phyloP scores from a whole-genome alignment of 2,329 filamentous ascomycete genomes.

The Cadophora luteo-olivacea region DNA sequence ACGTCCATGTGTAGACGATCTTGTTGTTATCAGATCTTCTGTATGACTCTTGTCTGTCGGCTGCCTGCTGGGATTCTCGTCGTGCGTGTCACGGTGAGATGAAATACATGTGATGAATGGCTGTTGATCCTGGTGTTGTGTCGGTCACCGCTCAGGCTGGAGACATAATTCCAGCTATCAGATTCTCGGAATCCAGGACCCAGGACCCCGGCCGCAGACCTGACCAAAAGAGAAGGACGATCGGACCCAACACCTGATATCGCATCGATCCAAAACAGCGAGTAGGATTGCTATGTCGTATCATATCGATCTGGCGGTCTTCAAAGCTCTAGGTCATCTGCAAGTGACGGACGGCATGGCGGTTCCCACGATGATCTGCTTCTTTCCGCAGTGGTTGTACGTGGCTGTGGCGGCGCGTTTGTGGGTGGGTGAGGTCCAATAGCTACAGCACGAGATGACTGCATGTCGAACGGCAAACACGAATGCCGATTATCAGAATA shows the following conservation, averaged over 20 bases:
- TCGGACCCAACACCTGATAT: neutral
- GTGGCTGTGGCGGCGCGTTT: no score
- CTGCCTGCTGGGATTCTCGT: neutral
- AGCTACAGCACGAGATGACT: neutral
- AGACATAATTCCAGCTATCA: neutral
- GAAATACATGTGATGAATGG: neutral
- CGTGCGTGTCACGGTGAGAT: neutral
- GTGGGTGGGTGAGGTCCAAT: neutral
- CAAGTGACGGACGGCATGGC: neutral
- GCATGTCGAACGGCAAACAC: neutral
- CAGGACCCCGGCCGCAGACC: neutral
- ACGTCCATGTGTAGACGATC: neutral
- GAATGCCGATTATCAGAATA: neutral
- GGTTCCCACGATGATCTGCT: neutral
- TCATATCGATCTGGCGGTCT: neutral
- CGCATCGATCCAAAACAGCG: neutral
- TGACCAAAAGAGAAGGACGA: conserved; percentile 2
- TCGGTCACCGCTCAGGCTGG: neutral
- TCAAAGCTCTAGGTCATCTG: no score
- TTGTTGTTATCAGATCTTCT: neutral
- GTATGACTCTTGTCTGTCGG: neutral
- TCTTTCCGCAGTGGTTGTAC: neutral
- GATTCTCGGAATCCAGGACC: neutral
- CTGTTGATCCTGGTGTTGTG: neutral
- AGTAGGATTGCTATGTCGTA: neutral